Percentiles rank a stretch among this genome's conserved stretches.
Conservation (phyloP, 148 eudicot species). For the Rhododendron simsii region DNA sequence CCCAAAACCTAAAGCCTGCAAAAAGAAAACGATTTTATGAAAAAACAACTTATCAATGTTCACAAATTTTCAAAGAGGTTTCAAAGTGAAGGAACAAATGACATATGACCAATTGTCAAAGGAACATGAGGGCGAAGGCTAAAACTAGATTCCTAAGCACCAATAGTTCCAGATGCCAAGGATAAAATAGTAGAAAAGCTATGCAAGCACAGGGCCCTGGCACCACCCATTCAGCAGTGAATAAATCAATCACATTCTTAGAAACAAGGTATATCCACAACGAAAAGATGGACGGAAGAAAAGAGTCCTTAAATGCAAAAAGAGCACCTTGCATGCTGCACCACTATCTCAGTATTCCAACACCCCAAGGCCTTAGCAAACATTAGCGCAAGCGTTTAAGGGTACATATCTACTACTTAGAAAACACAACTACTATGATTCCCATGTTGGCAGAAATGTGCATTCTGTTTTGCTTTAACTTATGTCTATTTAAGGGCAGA, state of each 20-base stretch:
- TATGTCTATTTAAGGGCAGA: too few relatives aligned
- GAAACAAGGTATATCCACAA: neutral
- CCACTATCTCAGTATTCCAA: neutral
- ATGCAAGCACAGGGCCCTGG: neutral
- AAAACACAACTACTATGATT: neutral
- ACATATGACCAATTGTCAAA: neutral
- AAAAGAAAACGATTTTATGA: too few relatives aligned
- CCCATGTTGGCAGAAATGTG: neutral
- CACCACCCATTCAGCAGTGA: neutral
- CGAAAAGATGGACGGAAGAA: neutral
- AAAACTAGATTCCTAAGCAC: neutral
- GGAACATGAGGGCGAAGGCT: neutral
- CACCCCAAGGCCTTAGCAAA: neutral
- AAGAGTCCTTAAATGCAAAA: neutral
- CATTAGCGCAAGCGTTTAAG: neutral
- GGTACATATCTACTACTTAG: neutral
- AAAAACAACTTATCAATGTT: too few relatives aligned
- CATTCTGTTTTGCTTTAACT: neutral
- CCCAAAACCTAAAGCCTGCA: too few relatives aligned
- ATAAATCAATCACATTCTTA: neutral
- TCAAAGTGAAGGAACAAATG: neutral
- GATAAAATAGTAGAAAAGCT: neutral
- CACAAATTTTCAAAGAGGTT: neutral
- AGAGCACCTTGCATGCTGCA: neutral
- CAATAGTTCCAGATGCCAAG: neutral